phyloP scores from a whole-genome alignment of 1,284 basidiomycete genomes.

The Amylostereum areolatum region DNA sequence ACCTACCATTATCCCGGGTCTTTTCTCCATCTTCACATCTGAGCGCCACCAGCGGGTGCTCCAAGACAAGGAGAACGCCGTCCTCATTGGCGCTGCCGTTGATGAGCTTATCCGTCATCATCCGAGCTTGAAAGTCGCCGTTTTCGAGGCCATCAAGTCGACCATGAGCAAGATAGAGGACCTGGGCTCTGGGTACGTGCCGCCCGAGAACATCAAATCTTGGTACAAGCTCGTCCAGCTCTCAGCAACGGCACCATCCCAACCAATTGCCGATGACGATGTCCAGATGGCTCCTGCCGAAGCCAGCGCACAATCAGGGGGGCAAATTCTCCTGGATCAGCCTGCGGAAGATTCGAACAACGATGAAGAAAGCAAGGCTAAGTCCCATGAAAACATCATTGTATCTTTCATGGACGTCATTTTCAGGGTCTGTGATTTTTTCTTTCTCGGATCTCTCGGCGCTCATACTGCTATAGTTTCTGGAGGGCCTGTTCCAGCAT shows the following conservation, averaged over 20 bases:
- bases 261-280: constrained; percentile 26
- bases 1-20: constrained; percentile 75
- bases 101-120: constrained; percentile 98
- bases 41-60: constrained; percentile 84
- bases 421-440: constrained; percentile 48
- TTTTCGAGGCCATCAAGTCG: constrained; percentile 71
- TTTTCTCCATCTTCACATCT: constrained; percentile 85
- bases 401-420: constrained; percentile 75
- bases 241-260: constrained; percentile 17
- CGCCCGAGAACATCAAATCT: constrained; percentile 52
- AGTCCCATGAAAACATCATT: constrained; percentile 66
- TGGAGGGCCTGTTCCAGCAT: constrained; percentile 93
- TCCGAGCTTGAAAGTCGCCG: constrained; percentile 75
- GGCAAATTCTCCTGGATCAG: no score
- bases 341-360: no score
- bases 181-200: constrained; percentile 55
- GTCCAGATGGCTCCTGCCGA: constrained; percentile 46
- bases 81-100: constrained; percentile 81
- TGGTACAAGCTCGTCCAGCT: constrained; percentile 56
- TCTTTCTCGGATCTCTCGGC: not conserved
- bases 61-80: constrained; percentile 90
- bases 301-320: no score
- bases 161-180: constrained; percentile 72
- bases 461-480: constrained; percentile 48
- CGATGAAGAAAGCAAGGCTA: constrained; percentile 34